These are phyloP conservation scores for Diaporthe sp. DNA, from an alignment of 2,329 filamentous ascomycete species.

Conservation along the genomic window DNA sequence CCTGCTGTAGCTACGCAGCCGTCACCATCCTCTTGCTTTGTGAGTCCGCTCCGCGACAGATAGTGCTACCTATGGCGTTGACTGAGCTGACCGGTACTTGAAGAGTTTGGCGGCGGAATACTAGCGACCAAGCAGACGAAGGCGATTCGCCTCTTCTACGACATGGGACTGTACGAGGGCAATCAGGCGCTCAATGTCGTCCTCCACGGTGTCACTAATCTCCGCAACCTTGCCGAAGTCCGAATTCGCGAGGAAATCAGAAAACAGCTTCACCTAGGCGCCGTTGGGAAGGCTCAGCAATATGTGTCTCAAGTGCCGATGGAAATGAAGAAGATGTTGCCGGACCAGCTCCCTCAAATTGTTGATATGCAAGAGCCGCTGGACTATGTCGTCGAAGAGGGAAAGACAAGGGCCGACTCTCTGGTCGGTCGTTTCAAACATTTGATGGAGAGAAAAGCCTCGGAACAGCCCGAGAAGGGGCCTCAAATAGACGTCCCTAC, in stretches of 20 bases:
- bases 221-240: conserved; percentile 33
- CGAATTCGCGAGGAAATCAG: conserved; percentile 22
- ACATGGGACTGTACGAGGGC: neutral
- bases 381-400: neutral
- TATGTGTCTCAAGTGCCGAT: conserved; percentile 16
- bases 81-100: neutral
- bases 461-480: neutral
- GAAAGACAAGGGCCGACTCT: conserved; percentile 8
- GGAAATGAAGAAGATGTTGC: conserved; percentile 14
- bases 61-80: no score
- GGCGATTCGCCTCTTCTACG: conserved; percentile 26
- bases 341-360: neutral
- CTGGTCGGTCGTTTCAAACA: neutral
- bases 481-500: neutral
- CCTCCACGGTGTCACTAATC: conserved; percentile 28
- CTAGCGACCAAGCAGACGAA: conserved; percentile 30
- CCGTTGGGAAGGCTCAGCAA: neutral
- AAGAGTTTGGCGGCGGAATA: conserved; percentile 34
- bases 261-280: neutral
- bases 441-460: neutral
- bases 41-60: conserved; percentile 5
- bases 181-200: conserved; percentile 19
- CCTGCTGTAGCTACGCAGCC: conserved; percentile 28
- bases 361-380: neutral
- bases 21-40: conserved; percentile 27